phyloP scores from a whole-genome alignment of 306 rosid genomes.

The Cicer arietinum region DNA sequence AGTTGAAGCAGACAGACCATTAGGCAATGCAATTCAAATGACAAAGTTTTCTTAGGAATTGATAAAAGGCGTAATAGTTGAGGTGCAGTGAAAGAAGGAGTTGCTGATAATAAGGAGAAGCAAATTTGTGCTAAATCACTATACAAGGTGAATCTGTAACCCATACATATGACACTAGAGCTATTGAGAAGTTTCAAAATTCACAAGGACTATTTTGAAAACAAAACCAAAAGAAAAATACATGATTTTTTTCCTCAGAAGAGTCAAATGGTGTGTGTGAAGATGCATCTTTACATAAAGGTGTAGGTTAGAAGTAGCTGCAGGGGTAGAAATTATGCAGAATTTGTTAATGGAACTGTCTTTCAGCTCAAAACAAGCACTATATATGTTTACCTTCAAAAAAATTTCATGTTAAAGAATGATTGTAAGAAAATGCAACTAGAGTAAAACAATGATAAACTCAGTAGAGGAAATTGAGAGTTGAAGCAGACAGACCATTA shows the following conservation, averaged over 20 bases:
- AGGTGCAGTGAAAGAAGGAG: background rate
- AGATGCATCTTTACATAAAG: too few relatives aligned
- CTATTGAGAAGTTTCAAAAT: constrained; percentile 8
- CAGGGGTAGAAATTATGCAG: background rate
- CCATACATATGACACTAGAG: background rate
- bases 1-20: constrained; percentile 9
- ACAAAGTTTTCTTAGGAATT: constrained; percentile 2
- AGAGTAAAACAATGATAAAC: background rate
- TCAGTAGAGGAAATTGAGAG: background rate
- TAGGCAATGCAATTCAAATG: constrained; percentile 14
- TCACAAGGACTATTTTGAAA: background rate
- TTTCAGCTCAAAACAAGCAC: constrained; percentile 23
- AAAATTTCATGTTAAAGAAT: constrained; percentile 33
- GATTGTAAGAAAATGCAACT: background rate
- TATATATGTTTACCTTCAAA: too few relatives aligned
- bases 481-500: constrained; percentile 2
- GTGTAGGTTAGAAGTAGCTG: background rate
- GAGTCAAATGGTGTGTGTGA: too few relatives aligned
- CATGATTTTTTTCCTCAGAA: background rate
- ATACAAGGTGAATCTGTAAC: background rate
- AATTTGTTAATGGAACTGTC: constrained; percentile 2
- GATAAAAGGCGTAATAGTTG: constrained; percentile 8
- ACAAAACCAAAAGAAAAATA: background rate
- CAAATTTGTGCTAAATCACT: background rate
- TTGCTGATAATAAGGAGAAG: background rate